Evolutionary conservation across 768 basidiomycete genomes (phyloP), one percentile per base, ranked within the genome.

Genomic region (Mrakia blollopis): DNA sequence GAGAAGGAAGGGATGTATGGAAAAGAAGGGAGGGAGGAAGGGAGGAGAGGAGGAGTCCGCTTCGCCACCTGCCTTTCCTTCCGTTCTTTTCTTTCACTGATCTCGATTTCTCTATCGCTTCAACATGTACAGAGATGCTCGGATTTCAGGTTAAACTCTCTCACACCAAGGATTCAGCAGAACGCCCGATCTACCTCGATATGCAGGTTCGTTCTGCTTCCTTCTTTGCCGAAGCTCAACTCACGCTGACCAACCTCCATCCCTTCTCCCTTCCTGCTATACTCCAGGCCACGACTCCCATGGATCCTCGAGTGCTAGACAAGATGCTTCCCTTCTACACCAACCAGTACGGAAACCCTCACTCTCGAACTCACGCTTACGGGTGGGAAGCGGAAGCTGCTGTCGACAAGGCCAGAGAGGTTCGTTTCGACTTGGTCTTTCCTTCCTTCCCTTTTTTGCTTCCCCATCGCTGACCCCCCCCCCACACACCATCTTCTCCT

Each of bases 351-450:
- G 97, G 97, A 6, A 99, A 98, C 84, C 96, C 97, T 13, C 97
- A 98, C 83, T 95, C 93, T 41, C 89, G 97, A 75, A 98, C 97
- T 39, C 97, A 99, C 84, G 94, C 97, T 0, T 99, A 98, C 83
- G 97, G 97, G 5, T 99, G 97, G 97, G 97, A 99, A 85, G 93
- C 96, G 9, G 97, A 99, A 81, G 87, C 90, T 81, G 97, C 91
- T 0, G 92, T 97, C 10, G 97, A 98, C 82, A 89, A 91, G 78
- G 95, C 94, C 3, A 89, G 97, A 73, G 90, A 92, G 87, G 94
- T 90, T 72, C 30, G 81, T 82, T 23, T 44, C 44, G 28, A 21
- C 73, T 37, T 7, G 44, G n/a, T n/a, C 75, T 37, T 7, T 44
- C 32, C 16, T 47, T 52, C 47, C 44, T 71, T n/a, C 54, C 52